Evolutionary conservation across 2,329 filamentous ascomycete species (phyloP), one percentile per base, ranked within the genome.

Genomic region (Thelonectria rubi): DNA sequence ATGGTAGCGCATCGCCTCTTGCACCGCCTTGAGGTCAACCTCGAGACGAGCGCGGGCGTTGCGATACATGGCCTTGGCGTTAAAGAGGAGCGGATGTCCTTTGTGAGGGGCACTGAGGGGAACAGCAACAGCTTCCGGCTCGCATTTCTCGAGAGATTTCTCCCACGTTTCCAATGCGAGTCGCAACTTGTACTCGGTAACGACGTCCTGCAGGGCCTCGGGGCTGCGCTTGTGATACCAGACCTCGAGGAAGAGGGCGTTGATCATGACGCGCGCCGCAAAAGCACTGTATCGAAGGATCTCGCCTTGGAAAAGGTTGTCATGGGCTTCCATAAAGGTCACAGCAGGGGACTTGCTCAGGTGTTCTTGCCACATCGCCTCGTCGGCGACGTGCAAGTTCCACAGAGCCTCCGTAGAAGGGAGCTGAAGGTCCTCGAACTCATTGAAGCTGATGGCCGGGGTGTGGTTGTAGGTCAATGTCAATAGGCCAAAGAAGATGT

Each of bases 191-290:
- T 97, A 98, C 80, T 98, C 95, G 3, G 94, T 97, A 46, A 98
- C 94, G 40, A 98, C 94, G 74, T 98, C 94, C 79, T 98, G 95
- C 42, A 98, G 84, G 52, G 94, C 94, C 76, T 98, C 94, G n/a
- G 94, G 94, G 77, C 93, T 97, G 74, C 95, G 92, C 86, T 97
- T 97, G 82, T 98, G 93, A 75, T 97, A 97, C 95, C 95, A 99
- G 3, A 98, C 94, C 78, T 98, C 95, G 50, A 99, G 85, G 84
- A 98, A 99, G 66, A 99, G 84, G 11, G 95, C 94, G 74, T 98
- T 99, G 84, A 98, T 97, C 92, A 99, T 96, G 66, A 98, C 93
- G 65, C 95, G 92, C 11, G 95, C 97, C 5, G 94, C 94, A 76
- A 98, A 99, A 1, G 94, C 94, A 74, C 94, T 98, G 82, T 98